Base-by-base conservation (phyloP, 75 land plant genomes). In the Picea glauca region DNA sequence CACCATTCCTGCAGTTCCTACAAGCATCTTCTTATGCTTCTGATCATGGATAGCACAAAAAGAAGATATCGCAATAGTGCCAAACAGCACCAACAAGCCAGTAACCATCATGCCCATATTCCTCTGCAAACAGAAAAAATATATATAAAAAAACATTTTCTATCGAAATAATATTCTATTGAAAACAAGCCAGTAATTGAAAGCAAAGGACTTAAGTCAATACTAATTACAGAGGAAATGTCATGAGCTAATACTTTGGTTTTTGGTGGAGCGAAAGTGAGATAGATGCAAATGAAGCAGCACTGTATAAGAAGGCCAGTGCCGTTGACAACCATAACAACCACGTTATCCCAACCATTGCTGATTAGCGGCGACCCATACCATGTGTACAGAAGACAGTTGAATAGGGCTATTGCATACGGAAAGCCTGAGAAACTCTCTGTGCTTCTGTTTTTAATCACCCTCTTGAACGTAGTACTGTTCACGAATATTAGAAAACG, bases 381-480 rank as follows among this genome's bases (percentile, higher is more conserved):
- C 70, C 88, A 88, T 54, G 88, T 82, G 80, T 91, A 92, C 0
- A 94, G 68, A 82, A 92, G 87, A 75, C 91, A 92, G 76, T 91
- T 92, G 62, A 89, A 82, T 32, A 92, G 85, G 5, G 93, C 90
- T 57, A 86, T 18, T 11, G 86, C 80, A 76, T 94, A 94, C 1
- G 94, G 98, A 12, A 94, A 30, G 43, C 91, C 90, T 43, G 91
- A 90, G 78, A 84, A 92, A 56, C 80, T 86, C 78, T 87, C 92
- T 1, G 91, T 90, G 63, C 88, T 86, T 68, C 79, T 84, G 81
- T 84, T 90, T 86, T 63, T 83, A 30, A 89, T 80, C 4, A 94
- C 90, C 81, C 85, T 88, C 62, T 64, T 73, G 66, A 94, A 94
- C 1, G 96, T 94, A 33, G 54, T 8, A 50, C 54, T 50, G 11